phyloP scores from a whole-genome alignment of 805 yeast species.

The Clavispora vitiphila region DNA sequence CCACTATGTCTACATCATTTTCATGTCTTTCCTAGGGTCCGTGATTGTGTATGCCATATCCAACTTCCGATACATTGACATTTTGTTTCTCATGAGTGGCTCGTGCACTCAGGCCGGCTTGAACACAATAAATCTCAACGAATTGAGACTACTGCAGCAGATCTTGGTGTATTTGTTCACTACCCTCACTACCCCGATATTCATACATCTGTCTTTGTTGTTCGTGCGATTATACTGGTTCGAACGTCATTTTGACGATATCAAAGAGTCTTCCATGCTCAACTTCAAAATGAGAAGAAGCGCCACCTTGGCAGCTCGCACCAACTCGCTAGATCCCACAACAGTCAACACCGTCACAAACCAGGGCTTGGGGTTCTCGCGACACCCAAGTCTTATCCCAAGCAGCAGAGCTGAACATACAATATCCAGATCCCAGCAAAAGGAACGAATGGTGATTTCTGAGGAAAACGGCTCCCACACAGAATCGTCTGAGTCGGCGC shows the following conservation, averaged over 20 bases:
- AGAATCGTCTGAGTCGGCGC: neutral
- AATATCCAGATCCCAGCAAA: neutral
- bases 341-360: conserved; percentile 26
- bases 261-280: conserved; percentile 68
- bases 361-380: conserved; percentile 20
- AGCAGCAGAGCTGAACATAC: neutral
- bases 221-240: conserved; percentile 83
- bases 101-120: conserved; percentile 90
- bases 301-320: conserved; percentile 59
- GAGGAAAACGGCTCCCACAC: neutral
- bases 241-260: conserved; percentile 79
- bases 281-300: conserved; percentile 81
- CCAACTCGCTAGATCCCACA: conserved; percentile 27
- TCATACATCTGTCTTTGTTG: conserved; percentile 74
- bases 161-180: conserved; percentile 59
- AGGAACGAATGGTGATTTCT: neutral
- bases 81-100: conserved; percentile 70
- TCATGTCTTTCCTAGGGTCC: conserved; percentile 60
- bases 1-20: conserved; percentile 67
- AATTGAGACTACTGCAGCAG: conserved; percentile 72
- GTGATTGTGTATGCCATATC: conserved; percentile 72
- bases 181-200: conserved; percentile 77
- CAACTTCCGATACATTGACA: conserved; percentile 68
- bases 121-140: conserved; percentile 69
- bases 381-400: neutral